Percentiles rank a stretch among this genome's conserved stretches.
Conservation (phyloP, 192 early-diverging fungal species). For the Linnemannia schmuckeri region DNA sequence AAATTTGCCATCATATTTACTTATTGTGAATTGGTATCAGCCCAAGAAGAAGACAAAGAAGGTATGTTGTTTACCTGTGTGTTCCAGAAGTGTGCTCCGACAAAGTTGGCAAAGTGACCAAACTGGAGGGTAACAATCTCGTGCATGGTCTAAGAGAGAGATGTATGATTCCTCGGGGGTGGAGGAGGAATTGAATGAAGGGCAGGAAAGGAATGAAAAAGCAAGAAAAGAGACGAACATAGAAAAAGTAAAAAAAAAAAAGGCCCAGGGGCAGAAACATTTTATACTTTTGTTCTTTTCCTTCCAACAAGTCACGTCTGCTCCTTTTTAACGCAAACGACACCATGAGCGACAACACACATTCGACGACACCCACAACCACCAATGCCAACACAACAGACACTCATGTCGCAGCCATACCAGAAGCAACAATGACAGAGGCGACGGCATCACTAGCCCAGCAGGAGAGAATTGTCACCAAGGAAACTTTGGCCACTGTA, state of each 20-base stretch:
- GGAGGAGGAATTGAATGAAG: background rate
- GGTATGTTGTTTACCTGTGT: slow-evolving; percentile 68
- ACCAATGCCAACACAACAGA: background rate
- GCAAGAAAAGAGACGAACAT: background rate
- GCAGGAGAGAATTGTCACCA: background rate
- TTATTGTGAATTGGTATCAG: slow-evolving; percentile 7
- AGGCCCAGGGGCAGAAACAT: background rate
- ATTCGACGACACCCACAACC: background rate
- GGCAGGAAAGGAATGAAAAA: background rate
- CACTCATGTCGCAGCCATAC: background rate
- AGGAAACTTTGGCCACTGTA: background rate
- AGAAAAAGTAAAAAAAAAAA: background rate
- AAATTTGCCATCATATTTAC: background rate
- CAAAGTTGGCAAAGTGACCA: slow-evolving; percentile 88
- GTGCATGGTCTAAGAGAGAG: slow-evolving; percentile 63
- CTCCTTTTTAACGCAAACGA: background rate
- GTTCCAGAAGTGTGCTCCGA: slow-evolving; percentile 96
- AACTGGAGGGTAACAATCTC: slow-evolving; percentile 96
- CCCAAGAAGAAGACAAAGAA: background rate
- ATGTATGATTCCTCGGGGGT: background rate
- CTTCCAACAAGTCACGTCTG: background rate
- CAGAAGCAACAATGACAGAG: background rate
- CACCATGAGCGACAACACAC: background rate
- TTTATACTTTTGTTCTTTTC: background rate
- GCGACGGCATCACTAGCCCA: background rate